phyloP scores from a whole-genome alignment of 1,284 basidiomycete genomes.

The Singerocomus inundabilis region DNA sequence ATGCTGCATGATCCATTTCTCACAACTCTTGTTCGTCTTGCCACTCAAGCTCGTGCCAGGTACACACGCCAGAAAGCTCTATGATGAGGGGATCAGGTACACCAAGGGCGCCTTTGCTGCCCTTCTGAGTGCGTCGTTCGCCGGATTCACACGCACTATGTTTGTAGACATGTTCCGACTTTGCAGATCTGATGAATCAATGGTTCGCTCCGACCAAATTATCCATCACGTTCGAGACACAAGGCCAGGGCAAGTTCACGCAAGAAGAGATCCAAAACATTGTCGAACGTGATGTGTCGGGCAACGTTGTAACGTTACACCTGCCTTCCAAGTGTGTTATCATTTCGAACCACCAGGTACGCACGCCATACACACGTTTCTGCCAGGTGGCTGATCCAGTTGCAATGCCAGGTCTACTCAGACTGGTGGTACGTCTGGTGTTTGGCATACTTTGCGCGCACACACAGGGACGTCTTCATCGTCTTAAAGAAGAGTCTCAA shows the following conservation, averaged over 20 bases:
- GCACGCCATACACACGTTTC: conserved; percentile 14
- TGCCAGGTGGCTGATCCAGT: conserved; percentile 1
- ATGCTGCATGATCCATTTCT: conserved; percentile 65
- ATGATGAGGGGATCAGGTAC: conserved; percentile 68
- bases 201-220: conserved; percentile 81
- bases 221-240: conserved; percentile 70
- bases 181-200: conserved; percentile 71
- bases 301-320: conserved; percentile 59
- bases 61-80: conserved; percentile 46
- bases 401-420: conserved; percentile 64
- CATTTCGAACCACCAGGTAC: conserved; percentile 80
- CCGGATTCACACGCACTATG: conserved; percentile 1
- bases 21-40: conserved; percentile 68
- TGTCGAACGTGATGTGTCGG: conserved; percentile 55
- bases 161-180: conserved; percentile 11
- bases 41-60: conserved; percentile 58
- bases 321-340: conserved; percentile 77
- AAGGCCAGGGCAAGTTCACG: conserved; percentile 61
- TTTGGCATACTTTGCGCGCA: conserved; percentile 73
- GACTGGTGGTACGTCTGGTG: conserved; percentile 96
- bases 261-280: conserved; percentile 54
- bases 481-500: conserved; percentile 87
- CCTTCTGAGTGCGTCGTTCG: conserved; percentile 58
- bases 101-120: conserved; percentile 82
- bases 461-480: conserved; percentile 78